Evolutionary conservation across 164 flowering plant genomes (phyloP), one percentile per base, ranked within the genome.

Genomic region (Umbilicus rupestris): DNA sequence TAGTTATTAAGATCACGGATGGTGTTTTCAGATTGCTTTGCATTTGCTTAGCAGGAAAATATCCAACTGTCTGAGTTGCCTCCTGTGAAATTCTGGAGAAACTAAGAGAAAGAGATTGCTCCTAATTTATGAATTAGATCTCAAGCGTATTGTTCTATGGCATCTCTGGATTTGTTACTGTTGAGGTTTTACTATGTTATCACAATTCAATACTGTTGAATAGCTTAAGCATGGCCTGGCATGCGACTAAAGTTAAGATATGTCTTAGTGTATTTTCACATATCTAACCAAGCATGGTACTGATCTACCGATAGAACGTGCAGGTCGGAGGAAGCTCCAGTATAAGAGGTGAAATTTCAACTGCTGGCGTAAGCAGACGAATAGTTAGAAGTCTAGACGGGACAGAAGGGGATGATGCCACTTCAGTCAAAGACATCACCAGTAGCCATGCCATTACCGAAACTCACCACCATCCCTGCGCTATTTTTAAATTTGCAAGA

Each of bases 241-340:
- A 52, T 26, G 59, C 11, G 17, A 3, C 14, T 16, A 9, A 52
- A 28, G 8, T 24, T 6, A 24, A 11, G 31, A 8, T 52, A 26
- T 41, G 44, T 41, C 2, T 41, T 41, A 41, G n/a, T n/a, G n/a
- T n/a, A n/a, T n/a, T n/a, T n/a, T n/a, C 19, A 44, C 16, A 12
- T 44, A 19, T 44, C 19, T 44, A 15, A n/a, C n/a, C n/a, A n/a
- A 12, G 47, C 17, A 16, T 16, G 47, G 28, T 20, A 50, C 57
- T 50, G 31, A 55, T 55, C 19, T 14, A 1, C 33, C 5, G 0
- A 8, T 55, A 16, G 28, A 55, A 55, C 33, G 1, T n/a, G 60
- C 60, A 55, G 60, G 60, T 55, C 33, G 60, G 29, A 55, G 60
- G 60, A 55, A 55, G 60, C 33, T 55, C 60, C 11, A 55, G 60